Evolutionary conservation across 257 asterid genomes (phyloP).

Genomic region (Solanum chmielewskii): DNA sequence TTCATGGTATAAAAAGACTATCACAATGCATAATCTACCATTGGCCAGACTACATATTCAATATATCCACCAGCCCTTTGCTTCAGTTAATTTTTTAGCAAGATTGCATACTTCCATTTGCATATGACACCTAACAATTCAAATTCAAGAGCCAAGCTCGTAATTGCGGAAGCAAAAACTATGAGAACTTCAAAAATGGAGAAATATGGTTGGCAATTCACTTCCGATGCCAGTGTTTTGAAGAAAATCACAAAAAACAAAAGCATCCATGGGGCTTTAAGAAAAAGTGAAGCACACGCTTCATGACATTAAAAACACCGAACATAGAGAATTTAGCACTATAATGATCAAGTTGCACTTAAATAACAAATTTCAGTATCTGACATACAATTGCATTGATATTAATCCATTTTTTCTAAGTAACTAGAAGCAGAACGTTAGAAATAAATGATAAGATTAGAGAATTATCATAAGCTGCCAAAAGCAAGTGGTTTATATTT

Average conservation of each 20-base stretch:
- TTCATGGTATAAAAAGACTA: background rate
- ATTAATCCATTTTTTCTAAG: background rate
- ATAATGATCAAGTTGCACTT: background rate
- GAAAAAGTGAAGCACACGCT: background rate
- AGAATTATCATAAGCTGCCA: background rate
- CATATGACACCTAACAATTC: background rate
- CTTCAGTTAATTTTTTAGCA: background rate
- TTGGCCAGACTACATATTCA: background rate
- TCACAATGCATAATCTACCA: background rate
- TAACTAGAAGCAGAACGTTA: background rate
- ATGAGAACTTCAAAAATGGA: background rate
- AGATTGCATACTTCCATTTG: background rate
- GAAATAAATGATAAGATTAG: background rate
- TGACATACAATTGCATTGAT: background rate
- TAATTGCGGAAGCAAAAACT: background rate
- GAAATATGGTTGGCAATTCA: background rate
- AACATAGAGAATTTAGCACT: background rate
- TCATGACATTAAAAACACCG: background rate
- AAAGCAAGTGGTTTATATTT: background rate
- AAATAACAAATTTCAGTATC: background rate
- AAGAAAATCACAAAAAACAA: background rate
- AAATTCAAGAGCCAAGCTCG: background rate
- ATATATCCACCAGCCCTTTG: background rate
- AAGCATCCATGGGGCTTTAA: background rate
- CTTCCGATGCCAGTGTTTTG: background rate